Evolutionary conservation across 257 asterid species (phyloP), one percentile per base, ranked within the genome.

Genomic region (Nemophila menziesii): DNA sequence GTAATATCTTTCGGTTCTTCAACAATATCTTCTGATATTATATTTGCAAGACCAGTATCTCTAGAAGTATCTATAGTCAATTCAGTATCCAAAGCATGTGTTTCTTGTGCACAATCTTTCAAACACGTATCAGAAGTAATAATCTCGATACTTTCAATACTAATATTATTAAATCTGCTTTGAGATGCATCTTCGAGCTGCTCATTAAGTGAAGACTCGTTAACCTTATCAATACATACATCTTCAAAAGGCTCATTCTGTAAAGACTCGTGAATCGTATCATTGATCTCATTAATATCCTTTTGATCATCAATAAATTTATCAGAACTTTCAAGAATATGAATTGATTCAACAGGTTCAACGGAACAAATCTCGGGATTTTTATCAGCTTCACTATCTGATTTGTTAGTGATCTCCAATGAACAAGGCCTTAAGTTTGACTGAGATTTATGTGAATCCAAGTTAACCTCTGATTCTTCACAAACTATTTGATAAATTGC

Each of bases 341-440:
- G 2, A 29, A 7, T 29, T 29, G 36, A 29, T 7, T 13, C 36
- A 29, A 13, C 3, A 29, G 36, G 36, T 29, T 29, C 36, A 29
- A 29, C 36, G 12, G 36, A 2, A 29, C 12, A 43, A 58, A 33
- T 43, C 61, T 36, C 38, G 24, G 22, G 45, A 47, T 16, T 46
- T 42, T 43, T 47, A 51, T 33, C 57, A 43, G 50, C 33, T 41
- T 36, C 69, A 56, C 43, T 66, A 46, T 46, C 63, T 43, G 20
- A 68, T 54, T 51, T 51, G 49, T 54, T 48, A 36, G 34, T 9
- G 12, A 45, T 24, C 62, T 58, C 68, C 52, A 54, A 48, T 29
- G 73, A 67, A 57, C 69, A 65, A 46, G 54, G 65, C 64, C 63
- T 61, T 52, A 64, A 44, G 50, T 57, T 22, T 10, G 70, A 63